Evolutionary conservation across 257 asterid species (phyloP), one percentile per base, ranked within the genome.

Genomic region (Striga asiatica): DNA sequence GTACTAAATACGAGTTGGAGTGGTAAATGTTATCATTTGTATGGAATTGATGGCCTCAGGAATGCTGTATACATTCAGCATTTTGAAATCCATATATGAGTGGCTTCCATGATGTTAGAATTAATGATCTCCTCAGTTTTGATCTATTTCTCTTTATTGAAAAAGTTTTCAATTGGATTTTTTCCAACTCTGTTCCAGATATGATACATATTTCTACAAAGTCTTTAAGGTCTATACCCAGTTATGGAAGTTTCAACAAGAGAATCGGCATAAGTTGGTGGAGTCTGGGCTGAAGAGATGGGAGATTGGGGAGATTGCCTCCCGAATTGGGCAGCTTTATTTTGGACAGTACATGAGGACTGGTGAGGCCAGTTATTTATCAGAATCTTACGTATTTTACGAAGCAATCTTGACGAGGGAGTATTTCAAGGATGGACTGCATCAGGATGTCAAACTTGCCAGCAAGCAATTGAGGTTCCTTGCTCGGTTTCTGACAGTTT

Each of bases 341-440:
- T 91, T 91, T 57, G 98, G 98, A 18, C 98, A 91, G 76, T 91
- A 91, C 73, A 91, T 91, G 98, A 80, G 95, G 83, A 87, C 98
- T n/a, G 82, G 97, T 34, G 95, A 91, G 66, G 88, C 95, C 57
- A 91, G 77, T 72, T 91, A 78, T 65, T 65, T 91, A 58, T 78
- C 93, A 8, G 98, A 91, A 68, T 83, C 96, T 2, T 87, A 78
- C 65, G 83, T 87, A 68, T 91, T 91, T 58, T 91, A 91, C 37
- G 95, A 87, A 69, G 98, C 98, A 29, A 77, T 91, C 66, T 69
- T 82, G 76, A 75, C 94, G 1, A 78, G 98, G 68, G 98, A 91
- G 77, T 91, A 91, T 61, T 91, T 87, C 72, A 91, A 87, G 72
- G 98, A 91, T 49, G 94, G 94, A 43, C 56, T 87, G 74, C 85